Base-by-base conservation (phyloP, 108 stramenopile species). In the Aurantiochytrium sp. region DNA sequence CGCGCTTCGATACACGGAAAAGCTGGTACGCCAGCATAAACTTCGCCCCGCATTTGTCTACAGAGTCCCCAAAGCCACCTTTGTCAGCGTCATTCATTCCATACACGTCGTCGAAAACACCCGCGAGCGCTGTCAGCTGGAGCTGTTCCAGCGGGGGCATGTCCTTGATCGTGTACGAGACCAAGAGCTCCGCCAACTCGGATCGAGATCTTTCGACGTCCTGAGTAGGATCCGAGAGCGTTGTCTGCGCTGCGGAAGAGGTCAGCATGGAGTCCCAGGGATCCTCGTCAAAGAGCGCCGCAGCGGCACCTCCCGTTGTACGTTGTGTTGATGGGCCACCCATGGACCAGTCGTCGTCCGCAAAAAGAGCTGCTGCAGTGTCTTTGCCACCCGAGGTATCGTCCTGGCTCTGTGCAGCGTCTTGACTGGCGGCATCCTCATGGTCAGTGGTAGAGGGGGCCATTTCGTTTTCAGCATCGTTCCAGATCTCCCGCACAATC, bases 211-310 rank as follows among this genome's bases (percentile, higher is more conserved):
- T 28, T 12, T 83, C 76, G 6, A 18, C 45, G 51, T 25, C n/a
- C 45, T 47, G 23, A 0, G 76, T 53, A 16, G 45, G 45, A 23
- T 47, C 45, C 45, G 76, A 53, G 1, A 83, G 76, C 49, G 45
- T 28, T 6, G 76, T 83, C 8, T 12, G 12, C 19, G 28, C 51
- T 12, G 45, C 76, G 51, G 49, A 25, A 6, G 76, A 53, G 10
- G 49, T 12, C n/a, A 83, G 45, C 18, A 83, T 12, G 10, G 76
- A 12, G 49, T 83, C 76, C 76, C 76, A 83, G 3, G 76, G 76
- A 35, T 83, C 76, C 76, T 83, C 76, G 49, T 83, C 76, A 53
- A 83, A 83, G n/a, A 83, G 51, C 12, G 76, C 76, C 16, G 49
- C n/a, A 23, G 76, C 76, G 6, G 76, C 51, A 6, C 76, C 76